Base-by-base conservation (phyloP, 352 stramenopile genomes). In the Phytophthora agathidicida region DNA sequence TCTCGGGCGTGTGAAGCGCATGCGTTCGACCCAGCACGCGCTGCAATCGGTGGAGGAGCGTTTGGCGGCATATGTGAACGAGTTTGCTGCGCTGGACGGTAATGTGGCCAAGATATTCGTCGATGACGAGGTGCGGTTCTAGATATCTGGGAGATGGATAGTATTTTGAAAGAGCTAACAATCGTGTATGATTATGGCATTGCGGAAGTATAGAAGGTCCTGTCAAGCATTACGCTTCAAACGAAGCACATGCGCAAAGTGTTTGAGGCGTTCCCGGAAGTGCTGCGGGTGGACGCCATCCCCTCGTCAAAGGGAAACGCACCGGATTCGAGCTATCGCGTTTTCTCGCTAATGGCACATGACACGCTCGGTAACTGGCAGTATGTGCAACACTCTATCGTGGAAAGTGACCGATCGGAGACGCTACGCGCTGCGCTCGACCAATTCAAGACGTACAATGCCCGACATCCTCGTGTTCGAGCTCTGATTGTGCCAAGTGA, bases 81-180 rank as follows among this genome's bases (percentile, higher is more conserved):
- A 75, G 20, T 71, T 72, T 22, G 67, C 59, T 2, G 56, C 64
- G 7, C 43, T 69, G 52, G 47, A 66, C 2, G 67, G 67, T 20
- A 72, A 72, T 19, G 62, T 59, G 0, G 61, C 67, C 13, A 71
- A 69, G 24, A 75, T 75, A 33, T 75, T 75, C 37, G 62, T 75
- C 11, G 67, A 75, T 39, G 43, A 66, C 14, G 55, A 75, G 61
- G 66, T 75, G 6, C 7, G 37, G 7, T 13, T 35, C 33, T 24
- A 9, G 23, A 37, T 23, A 11, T 26, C 11, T 26, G 27, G 26
- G 16, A 27, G 20, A 7, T 20, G 9, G 32, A 17, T 42, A 8
- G 3, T 43, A 13, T n/a, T n/a, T 9, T 23, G 16, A 3, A 14
- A 10, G 7, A 31, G 20, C 36, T 38, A 33, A 57, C 13, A 22